phyloP scores from a whole-genome alignment of 345 rosid species.

The Populus deltoides region DNA sequence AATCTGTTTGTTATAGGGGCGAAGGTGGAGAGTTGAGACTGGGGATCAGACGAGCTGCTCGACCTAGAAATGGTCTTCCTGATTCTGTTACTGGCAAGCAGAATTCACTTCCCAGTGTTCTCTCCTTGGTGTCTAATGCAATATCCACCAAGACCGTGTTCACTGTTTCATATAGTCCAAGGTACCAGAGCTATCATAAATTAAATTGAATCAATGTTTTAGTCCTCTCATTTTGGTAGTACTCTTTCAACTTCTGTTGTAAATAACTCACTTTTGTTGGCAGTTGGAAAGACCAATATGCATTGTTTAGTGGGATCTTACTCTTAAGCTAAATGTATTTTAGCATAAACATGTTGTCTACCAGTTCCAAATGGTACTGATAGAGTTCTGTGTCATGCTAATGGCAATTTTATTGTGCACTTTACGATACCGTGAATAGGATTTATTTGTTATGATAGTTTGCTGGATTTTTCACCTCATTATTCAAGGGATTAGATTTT shows the following conservation, averaged over 20 bases:
- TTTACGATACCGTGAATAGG: neutral
- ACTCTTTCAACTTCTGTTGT: neutral
- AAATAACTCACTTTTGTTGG: neutral
- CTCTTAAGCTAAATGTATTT: neutral
- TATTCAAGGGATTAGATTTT: neutral
- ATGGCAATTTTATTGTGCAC: neutral
- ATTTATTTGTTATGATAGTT: neutral
- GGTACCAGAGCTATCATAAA: constrained; percentile 39
- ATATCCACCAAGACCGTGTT: constrained; percentile 60
- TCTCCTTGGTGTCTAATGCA: constrained; percentile 67
- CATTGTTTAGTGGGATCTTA: neutral
- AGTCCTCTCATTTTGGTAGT: neutral
- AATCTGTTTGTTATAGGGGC: constrained; percentile 45
- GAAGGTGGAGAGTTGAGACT: constrained; percentile 77
- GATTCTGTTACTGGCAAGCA: constrained; percentile 54
- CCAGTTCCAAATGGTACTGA: neutral
- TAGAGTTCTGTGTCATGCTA: neutral
- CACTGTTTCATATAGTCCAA: constrained; percentile 78
- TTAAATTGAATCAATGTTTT: neutral
- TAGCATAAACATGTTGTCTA: neutral
- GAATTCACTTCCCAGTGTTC: constrained; percentile 46
- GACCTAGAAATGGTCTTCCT: constrained; percentile 79
- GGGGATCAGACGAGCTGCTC: constrained; percentile 72
- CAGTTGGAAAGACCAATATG: neutral
- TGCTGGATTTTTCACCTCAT: neutral